phyloP scores from a whole-genome alignment of 768 basidiomycete species.

The Lactarius trivialis region DNA sequence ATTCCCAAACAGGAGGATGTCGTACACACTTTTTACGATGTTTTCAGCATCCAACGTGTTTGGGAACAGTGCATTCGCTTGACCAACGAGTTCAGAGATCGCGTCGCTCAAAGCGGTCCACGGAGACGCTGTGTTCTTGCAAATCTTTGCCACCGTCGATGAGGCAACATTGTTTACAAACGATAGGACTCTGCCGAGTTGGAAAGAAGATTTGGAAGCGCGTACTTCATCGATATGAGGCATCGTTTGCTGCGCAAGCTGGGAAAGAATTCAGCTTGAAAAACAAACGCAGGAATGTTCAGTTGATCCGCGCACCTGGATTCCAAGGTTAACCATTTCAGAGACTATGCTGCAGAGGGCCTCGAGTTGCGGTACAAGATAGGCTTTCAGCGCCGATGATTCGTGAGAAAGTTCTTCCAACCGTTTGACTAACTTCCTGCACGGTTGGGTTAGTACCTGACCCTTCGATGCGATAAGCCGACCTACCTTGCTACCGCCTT shows the following conservation, averaged over 20 bases:
- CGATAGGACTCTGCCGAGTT: constrained; percentile 59
- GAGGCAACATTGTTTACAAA: constrained; percentile 70
- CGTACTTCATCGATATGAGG: constrained; percentile 81
- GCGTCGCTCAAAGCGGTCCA: constrained; percentile 77
- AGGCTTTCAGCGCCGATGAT: constrained; percentile 62
- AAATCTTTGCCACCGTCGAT: constrained; percentile 60
- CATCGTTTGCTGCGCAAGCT: constrained; percentile 89
- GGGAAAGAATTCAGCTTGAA: neutral
- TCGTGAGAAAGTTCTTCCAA: constrained; percentile 73
- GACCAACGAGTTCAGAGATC: constrained; percentile 62
- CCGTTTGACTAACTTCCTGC: constrained; percentile 81
- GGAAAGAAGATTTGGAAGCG: constrained; percentile 69
- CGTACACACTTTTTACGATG: constrained; percentile 64
- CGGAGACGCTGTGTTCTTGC: constrained; percentile 55
- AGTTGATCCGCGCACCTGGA: constrained; percentile 52
- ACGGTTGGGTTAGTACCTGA: neutral
- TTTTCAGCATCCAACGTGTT: constrained; percentile 69
- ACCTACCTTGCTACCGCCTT: constrained; percentile 65
- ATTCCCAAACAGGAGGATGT: neutral
- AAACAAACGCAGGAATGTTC: neutral
- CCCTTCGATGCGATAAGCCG: neutral
- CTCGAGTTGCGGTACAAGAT: constrained; percentile 68
- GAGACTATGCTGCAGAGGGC: constrained; percentile 64
- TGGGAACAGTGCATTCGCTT: constrained; percentile 65
- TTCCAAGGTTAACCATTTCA: constrained; percentile 85